Evolutionary conservation across 2,329 filamentous ascomycete species (phyloP), one percentile per base, ranked within the genome.

Genomic region (Kalaharituber pfeilii): DNA sequence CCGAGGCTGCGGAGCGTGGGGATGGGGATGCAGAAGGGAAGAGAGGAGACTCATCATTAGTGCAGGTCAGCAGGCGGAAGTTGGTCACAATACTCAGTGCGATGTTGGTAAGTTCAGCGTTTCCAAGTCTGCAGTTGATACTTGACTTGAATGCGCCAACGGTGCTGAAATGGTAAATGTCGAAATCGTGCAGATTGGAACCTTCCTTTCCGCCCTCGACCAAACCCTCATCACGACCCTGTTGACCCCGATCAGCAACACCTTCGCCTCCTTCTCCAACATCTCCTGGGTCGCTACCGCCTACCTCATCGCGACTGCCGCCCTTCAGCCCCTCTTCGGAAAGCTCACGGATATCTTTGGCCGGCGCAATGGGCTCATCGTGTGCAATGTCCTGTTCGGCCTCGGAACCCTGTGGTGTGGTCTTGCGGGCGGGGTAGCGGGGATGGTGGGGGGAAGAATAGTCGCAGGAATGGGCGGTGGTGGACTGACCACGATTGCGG

Each of bases 311-410:
- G 82, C 86, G 61, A 94, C 89, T 67, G 84, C 87, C 1, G 86
- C 86, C 0, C 85, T 80, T 63, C 87, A 94, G 67, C 87, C 87
- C 11, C 75, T 94, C 20, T 86, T 83, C 7, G 88, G 88, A 5
- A 79, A 86, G 4, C 68, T 94, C 56, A 94, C 87, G 0, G 88
- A 94, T 66, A 91, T 94, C 50, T 91, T 91, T 64, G 84, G 83
- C 9, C 79, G 87, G 4, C 78, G 84, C 0, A 79, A 82, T 0
- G 87, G 87, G 0, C 70, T 94, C 2, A 72, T 93, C 9, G 80
- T 89, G 58, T 85, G 81, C 61, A 91, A 91, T 65, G 59, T 86
- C 54, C 77, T 89, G 66, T 94, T 94, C 65, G 83, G 81, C 0
- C 69, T 72, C 0, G 87, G 87, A 0, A 94, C 91, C 57, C 69